phyloP scores from a whole-genome alignment of 805 yeast species.

The Wickerhamiella cacticola region DNA sequence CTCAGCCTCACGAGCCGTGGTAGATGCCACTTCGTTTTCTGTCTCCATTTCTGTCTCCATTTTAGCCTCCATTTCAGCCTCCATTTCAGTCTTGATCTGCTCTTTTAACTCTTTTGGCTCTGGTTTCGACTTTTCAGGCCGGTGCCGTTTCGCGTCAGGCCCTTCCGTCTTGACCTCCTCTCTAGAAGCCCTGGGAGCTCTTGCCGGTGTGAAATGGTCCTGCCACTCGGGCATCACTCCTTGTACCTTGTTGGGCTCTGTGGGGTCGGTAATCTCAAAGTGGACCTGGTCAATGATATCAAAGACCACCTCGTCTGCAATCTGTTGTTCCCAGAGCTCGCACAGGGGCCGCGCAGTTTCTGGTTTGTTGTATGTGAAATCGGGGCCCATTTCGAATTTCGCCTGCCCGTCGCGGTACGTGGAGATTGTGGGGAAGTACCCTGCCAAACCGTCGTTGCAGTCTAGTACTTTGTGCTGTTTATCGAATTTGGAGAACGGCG shows the following conservation, averaged over 20 bases:
- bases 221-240: conserved; percentile 6
- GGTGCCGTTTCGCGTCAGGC: not conserved
- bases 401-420: conserved; percentile 72
- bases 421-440: conserved; percentile 85
- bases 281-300: conserved; percentile 51
- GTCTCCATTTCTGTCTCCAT: not conserved
- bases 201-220: not conserved
- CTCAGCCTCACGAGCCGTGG: no score
- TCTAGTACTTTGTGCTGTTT: conserved; percentile 21
- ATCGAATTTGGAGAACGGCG: conserved; percentile 50
- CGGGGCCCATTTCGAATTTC: conserved; percentile 54
- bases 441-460: conserved; percentile 69
- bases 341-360: conserved; percentile 39
- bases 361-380: conserved; percentile 30
- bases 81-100: no score
- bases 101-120: no score
- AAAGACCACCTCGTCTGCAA: conserved; percentile 71
- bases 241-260: conserved; percentile 1
- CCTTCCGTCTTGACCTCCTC: not conserved
- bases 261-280: conserved; percentile 4
- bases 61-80: not conserved
- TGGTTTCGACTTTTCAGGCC: not conserved
- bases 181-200: not conserved
- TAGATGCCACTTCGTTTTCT: not conserved
- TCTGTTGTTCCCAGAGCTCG: conserved; percentile 51